Evolutionary conservation across 768 basidiomycete species (phyloP).

Genomic region (Phylloporus sp.): DNA sequence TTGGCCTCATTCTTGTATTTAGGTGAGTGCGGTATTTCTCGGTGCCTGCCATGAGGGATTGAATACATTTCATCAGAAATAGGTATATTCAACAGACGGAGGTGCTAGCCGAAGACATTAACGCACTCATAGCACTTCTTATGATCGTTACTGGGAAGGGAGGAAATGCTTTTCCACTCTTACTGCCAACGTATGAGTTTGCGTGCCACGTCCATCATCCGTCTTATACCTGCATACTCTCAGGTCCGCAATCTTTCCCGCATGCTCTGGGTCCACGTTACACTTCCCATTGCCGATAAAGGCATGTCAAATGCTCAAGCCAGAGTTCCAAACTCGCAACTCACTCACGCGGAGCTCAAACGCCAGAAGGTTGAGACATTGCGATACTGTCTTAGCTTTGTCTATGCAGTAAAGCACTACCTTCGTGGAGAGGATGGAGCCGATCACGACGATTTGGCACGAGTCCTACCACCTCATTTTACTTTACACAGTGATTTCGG

Average conservation of each 20-base stretch:
- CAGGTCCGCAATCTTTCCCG: conserved; percentile 71
- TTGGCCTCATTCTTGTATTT: conserved; percentile 86
- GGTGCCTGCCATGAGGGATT: not conserved
- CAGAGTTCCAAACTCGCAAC: conserved; percentile 42
- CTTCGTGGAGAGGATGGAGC: conserved; percentile 79
- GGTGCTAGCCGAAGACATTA: not conserved
- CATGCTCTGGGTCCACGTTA: conserved; percentile 74
- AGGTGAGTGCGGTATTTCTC: conserved; percentile 41
- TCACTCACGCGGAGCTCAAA: conserved; percentile 51
- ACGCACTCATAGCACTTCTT: conserved; percentile 56
- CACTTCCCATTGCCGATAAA: conserved; percentile 54
- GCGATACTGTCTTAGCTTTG: conserved; percentile 63
- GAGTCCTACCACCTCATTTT: conserved; percentile 61
- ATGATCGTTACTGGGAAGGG: conserved; percentile 86
- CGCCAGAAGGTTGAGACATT: conserved; percentile 66
- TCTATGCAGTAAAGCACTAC: conserved; percentile 73
- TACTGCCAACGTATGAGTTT: conserved; percentile 49
- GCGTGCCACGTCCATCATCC: not conserved
- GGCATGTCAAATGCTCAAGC: conserved; percentile 42
- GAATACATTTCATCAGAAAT: conserved; percentile 42
- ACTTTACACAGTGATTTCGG: conserved; percentile 42
- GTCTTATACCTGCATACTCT: not conserved
- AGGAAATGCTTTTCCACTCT: conserved; percentile 76
- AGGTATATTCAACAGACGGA: conserved; percentile 40
- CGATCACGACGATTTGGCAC: conserved; percentile 60